These are phyloP conservation scores for Lepidium aucheri DNA, from an alignment of 345 rosid species.

Conservation along the genomic window DNA sequence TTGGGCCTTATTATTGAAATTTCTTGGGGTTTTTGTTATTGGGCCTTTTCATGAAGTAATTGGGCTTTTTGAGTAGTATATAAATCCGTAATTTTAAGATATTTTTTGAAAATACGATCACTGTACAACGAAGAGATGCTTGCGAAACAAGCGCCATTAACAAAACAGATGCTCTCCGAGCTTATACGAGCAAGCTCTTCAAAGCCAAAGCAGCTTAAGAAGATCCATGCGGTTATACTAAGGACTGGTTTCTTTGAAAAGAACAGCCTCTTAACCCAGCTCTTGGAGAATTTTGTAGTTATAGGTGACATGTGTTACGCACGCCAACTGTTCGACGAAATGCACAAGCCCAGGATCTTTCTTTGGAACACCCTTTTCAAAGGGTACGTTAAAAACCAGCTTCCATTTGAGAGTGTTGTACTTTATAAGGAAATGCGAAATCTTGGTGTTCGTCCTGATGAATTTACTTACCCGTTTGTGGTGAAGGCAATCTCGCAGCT, in stretches of 20 bases:
- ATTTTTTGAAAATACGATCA: not conserved
- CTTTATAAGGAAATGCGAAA: conserved; percentile 32
- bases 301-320: conserved; percentile 35
- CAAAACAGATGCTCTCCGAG: conserved; percentile 31
- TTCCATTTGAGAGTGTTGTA: conserved; percentile 16
- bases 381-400: conserved; percentile 35
- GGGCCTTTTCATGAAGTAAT: not conserved
- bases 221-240: conserved; percentile 33
- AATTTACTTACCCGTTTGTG: conserved; percentile 40
- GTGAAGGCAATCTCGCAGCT: conserved; percentile 38
- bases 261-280: conserved; percentile 39
- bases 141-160: conserved; percentile 17
- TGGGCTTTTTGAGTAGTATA: not conserved
- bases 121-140: conserved; percentile 6
- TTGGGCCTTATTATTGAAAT: not conserved
- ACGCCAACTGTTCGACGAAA: conserved; percentile 44
- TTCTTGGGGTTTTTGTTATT: not conserved
- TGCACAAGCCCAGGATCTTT: conserved; percentile 44
- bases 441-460: conserved; percentile 33
- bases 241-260: conserved; percentile 35
- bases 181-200: conserved; percentile 28
- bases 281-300: conserved; percentile 9
- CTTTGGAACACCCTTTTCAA: conserved; percentile 49
- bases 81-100: not conserved
- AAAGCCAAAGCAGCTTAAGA: conserved; percentile 27